phyloP scores from a whole-genome alignment of 768 basidiomycete genomes.

The Mycena vitilis region DNA sequence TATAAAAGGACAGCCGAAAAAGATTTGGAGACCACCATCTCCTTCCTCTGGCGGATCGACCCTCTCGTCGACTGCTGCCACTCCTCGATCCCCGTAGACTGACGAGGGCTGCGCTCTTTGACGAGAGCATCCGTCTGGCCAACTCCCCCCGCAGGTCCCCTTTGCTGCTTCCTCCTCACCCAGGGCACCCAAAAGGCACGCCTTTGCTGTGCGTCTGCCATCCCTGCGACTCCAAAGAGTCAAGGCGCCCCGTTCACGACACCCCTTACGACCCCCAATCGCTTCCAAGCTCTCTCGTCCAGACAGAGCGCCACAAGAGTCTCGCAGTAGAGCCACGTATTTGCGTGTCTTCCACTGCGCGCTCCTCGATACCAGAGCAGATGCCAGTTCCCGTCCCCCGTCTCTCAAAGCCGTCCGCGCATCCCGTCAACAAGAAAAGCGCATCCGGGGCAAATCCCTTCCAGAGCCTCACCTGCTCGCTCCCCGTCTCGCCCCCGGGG shows the following conservation, averaged over 20 bases:
- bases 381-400: conserved; percentile 91
- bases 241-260: conserved; percentile 66
- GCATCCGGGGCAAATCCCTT: conserved; percentile 56
- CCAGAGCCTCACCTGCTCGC: conserved; percentile 65
- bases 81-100: conserved; percentile 55
- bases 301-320: conserved; percentile 50
- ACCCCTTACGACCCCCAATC: conserved; percentile 70
- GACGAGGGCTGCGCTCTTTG: conserved; percentile 51
- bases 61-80: conserved; percentile 55
- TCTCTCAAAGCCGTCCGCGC: conserved; percentile 66
- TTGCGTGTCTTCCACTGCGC: conserved; percentile 53
- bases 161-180: conserved; percentile 45
- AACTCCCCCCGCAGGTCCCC: conserved; percentile 46
- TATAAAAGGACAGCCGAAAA: conserved; percentile 41
- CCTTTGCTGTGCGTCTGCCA: conserved; percentile 95
- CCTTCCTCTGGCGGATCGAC: conserved; percentile 60
- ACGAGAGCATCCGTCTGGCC: conserved; percentile 16
- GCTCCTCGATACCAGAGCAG: conserved; percentile 61
- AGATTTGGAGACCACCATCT: conserved; percentile 28
- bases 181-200: conserved; percentile 81
- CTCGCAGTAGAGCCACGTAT: conserved; percentile 52
- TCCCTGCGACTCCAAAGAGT: conserved; percentile 36
- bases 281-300: conserved; percentile 49
- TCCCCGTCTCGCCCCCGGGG: conserved; percentile 69
- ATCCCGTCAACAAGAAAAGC: conserved; percentile 74